phyloP scores from a whole-genome alignment of 306 rosid species.

The Datisca glomerata region DNA sequence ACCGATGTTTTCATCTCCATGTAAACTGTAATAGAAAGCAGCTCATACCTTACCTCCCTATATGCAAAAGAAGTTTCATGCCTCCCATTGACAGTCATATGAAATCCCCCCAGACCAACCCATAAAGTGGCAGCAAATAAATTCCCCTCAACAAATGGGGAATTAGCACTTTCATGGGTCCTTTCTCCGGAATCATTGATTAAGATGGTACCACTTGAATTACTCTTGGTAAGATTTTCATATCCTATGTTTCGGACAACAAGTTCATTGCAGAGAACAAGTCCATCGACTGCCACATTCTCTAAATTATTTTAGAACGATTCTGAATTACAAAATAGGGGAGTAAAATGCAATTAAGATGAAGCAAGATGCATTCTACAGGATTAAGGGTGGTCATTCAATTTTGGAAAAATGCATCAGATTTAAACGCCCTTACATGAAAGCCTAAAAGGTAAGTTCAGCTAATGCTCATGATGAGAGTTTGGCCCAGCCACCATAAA shows the following conservation, averaged over 20 bases:
- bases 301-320: slow-evolving; percentile 21
- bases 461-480: no score
- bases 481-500: no score
- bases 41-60: slow-evolving; percentile 79
- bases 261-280: slow-evolving; percentile 80
- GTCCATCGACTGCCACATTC: slow-evolving; percentile 68
- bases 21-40: not conserved
- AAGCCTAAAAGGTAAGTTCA: no score
- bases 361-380: no score
- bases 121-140: slow-evolving; percentile 81
- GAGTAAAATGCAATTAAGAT: slow-evolving; percentile 4
- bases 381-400: no score
- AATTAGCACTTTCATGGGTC: slow-evolving; percentile 51
- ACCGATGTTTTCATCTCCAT: no score
- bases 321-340: not conserved
- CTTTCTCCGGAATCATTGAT: slow-evolving; percentile 50
- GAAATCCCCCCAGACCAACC: slow-evolving; percentile 91
- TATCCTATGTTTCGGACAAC: slow-evolving; percentile 39
- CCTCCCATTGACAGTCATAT: slow-evolving; percentile 85
- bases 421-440: no score
- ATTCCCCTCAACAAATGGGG: slow-evolving; percentile 73
- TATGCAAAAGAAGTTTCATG: slow-evolving; percentile 91
- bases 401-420: no score
- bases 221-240: slow-evolving; percentile 35
- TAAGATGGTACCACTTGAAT: slow-evolving; percentile 28